Evolutionary conservation across 1,284 basidiomycete genomes (phyloP).

Genomic region (Austroboletus novae-zelandiae): DNA sequence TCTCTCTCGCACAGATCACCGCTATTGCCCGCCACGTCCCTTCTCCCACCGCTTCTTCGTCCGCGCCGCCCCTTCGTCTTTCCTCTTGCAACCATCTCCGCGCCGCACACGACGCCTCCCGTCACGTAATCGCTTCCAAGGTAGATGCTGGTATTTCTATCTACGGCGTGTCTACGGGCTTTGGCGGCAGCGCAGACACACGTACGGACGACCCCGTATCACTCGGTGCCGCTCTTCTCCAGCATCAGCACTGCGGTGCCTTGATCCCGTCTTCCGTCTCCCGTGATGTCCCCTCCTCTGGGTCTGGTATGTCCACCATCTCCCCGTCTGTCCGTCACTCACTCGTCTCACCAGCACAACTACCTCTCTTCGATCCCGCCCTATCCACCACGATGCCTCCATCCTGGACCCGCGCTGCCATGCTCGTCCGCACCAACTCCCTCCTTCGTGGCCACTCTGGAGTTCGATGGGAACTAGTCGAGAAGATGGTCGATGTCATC

Average conservation of each 20-base stretch:
- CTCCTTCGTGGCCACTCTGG: slow-evolving; percentile 87
- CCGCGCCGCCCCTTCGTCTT: slow-evolving; percentile 43
- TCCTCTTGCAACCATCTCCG: slow-evolving; percentile 47
- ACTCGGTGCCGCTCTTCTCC: slow-evolving; percentile 74
- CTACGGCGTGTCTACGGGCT: slow-evolving; percentile 83
- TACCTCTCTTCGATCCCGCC: slow-evolving; percentile 67
- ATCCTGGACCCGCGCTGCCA: slow-evolving; percentile 87
- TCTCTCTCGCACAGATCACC: slow-evolving; percentile 73
- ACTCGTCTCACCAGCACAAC: slow-evolving; percentile 35
- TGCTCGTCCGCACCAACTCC: slow-evolving; percentile 84
- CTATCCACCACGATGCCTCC: slow-evolving; percentile 80
- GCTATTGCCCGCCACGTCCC: slow-evolving; percentile 67
- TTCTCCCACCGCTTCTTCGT: background rate
- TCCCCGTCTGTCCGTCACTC: background rate
- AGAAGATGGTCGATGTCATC: slow-evolving; percentile 76
- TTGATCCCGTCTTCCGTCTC: slow-evolving; percentile 26
- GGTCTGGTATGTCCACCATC: slow-evolving; percentile 23
- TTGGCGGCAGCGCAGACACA: slow-evolving; percentile 75
- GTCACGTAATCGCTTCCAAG: slow-evolving; percentile 62
- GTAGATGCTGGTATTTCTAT: slow-evolving; percentile 67
- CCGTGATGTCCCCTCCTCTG: slow-evolving; percentile 30
- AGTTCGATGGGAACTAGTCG: slow-evolving; percentile 77
- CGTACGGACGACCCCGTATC: slow-evolving; percentile 66
- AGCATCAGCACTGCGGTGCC: slow-evolving; percentile 77
- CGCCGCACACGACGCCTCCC: slow-evolving; percentile 54